Evolutionary conservation across 352 stramenopile species (phyloP), one percentile per base, ranked within the genome.

Genomic region (Pythium aristosporum): DNA sequence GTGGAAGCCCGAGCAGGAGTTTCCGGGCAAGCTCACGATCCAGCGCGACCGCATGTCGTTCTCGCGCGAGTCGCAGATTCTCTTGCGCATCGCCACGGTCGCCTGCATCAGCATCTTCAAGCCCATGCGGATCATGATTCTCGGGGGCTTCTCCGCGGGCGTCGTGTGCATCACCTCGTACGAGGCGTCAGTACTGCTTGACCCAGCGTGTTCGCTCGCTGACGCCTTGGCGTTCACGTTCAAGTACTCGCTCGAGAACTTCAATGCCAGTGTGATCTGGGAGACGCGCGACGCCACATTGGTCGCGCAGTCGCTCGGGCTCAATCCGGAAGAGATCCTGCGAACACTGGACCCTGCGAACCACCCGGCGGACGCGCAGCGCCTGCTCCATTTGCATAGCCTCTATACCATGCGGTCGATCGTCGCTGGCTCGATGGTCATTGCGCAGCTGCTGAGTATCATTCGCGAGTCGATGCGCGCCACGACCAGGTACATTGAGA

Each of bases 361-460:
- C 4, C 76, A 69, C 1, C 60, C 67, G 10, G 54, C 56, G 9
- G 80, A 87, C 50, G 76, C 78, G 11, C 57, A 70, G 21, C 60
- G 75, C 37, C 54, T 78, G 59, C 64, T 87, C 21, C 52, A 62
- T n/a, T 59, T 87, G 42, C 73, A 84, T 47, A 72, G 65, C 23
- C 48, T 79, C 3, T 82, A 80, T 51, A 86, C 78, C 5, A 58
- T 69, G 18, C 67, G 78, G 51, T 71, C 78, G 0, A 80, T 89
- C 67, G 54, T 87, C 20, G 80, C 76, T 2, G 80, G 80, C 2
- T 82, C 86, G 41, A 89, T 87, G 76, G 67, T 87, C 41, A 79
- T 87, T 47, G 77, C 80, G 3, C 78, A 89, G 61, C 28, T 89
- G 61, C 62, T 87, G 51, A 85, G 78, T n/a, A 89, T 89, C 65